Evolutionary conservation across 2,329 filamentous ascomycete species (phyloP).

Genomic region (Monilinia vaccinii-corymbosi): DNA sequence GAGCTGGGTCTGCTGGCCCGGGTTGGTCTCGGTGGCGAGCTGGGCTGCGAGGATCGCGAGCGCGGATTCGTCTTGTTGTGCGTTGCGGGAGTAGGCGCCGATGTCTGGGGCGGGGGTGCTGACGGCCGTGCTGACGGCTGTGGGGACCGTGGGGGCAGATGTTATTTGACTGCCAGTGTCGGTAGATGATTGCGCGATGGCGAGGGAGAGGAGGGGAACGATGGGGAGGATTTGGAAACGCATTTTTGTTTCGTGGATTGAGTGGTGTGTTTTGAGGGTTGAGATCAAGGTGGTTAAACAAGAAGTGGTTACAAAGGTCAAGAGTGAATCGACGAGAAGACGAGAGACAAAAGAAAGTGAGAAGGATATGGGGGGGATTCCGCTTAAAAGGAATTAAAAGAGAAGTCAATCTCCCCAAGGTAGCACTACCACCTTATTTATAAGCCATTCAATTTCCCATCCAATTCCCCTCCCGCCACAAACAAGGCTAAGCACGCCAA

Average conservation of each 20-base stretch:
- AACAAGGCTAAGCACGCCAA: too few species aligned
- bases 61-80: background rate
- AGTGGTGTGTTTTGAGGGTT: background rate
- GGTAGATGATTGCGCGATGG: background rate
- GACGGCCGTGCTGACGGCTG: background rate
- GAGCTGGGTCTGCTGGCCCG: background rate
- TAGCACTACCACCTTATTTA: background rate
- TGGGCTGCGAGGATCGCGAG: background rate
- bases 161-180: background rate
- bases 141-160: background rate
- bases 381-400: background rate
- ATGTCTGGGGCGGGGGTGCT: background rate
- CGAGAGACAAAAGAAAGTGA: background rate
- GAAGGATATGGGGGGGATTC: background rate
- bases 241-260: background rate
- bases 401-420: background rate
- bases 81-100: background rate
- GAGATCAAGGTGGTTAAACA: background rate
- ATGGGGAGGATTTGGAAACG: slow-evolving; percentile 7
- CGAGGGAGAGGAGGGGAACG: background rate
- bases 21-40: background rate
- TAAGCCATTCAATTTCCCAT: background rate
- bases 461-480: background rate
- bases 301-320: background rate
- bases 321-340: too few species aligned